Evolutionary conservation across 768 basidiomycete species (phyloP).

Genomic region (Suillus placidus): DNA sequence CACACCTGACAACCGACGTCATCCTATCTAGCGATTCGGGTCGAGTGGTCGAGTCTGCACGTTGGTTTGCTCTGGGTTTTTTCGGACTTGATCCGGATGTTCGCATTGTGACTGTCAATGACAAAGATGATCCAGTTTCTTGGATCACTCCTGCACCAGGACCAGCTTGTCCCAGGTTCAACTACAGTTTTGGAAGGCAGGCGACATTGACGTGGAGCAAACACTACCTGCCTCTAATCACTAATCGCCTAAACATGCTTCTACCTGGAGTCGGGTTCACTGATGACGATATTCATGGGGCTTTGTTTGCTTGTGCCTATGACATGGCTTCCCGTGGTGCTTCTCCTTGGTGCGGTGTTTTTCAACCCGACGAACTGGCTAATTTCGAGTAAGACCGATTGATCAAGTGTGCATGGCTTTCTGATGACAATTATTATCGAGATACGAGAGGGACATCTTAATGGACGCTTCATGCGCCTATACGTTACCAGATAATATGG

Average conservation of each 20-base stretch:
- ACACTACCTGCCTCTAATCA: constrained; percentile 40
- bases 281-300: constrained; percentile 36
- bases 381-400: constrained; percentile 33
- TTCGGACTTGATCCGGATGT: constrained; percentile 30
- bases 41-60: constrained; percentile 37
- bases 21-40: constrained; percentile 10
- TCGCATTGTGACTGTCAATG: constrained; percentile 29
- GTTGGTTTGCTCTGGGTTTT: constrained; percentile 40
- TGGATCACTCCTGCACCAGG: constrained; percentile 41
- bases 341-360: constrained; percentile 41
- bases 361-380: constrained; percentile 32
- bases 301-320: constrained; percentile 41
- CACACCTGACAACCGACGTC: constrained; percentile 9
- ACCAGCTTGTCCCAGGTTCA: constrained; percentile 38
- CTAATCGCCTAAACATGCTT: constrained; percentile 34
- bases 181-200: constrained; percentile 6
- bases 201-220: constrained; percentile 9
- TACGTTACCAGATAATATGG: constrained; percentile 36
- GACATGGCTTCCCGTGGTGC: constrained; percentile 34
- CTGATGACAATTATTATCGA: constrained; percentile 2
- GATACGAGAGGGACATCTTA: constrained; percentile 39
- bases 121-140: constrained; percentile 33
- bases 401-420: neutral
- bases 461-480: constrained; percentile 40
- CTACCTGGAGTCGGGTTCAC: constrained; percentile 35